A percentile compares a stretch with the other conserved stretches of the same genome.
These are phyloP conservation scores for Sporobolomyces pararoseus DNA, from an alignment of 768 basidiomycete genomes.

Conservation along the genomic window DNA sequence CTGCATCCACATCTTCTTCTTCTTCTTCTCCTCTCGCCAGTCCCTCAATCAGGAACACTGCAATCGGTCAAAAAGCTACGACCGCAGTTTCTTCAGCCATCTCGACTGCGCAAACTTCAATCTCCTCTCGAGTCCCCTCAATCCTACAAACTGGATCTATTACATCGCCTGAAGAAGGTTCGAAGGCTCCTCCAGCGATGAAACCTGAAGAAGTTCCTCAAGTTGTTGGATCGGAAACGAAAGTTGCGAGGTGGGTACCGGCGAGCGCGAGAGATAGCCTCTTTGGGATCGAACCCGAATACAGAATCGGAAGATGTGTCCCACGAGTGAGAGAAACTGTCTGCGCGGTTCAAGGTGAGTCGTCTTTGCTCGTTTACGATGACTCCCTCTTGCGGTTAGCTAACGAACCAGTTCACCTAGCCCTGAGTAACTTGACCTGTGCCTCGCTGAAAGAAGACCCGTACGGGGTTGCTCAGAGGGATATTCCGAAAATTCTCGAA, in stretches of 20 bases:
- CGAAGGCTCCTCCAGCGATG: neutral
- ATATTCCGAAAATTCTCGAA: conserved; percentile 76
- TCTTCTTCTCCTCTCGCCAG: neutral
- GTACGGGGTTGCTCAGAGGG: conserved; percentile 77
- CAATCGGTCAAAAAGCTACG: conserved; percentile 2
- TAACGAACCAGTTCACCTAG: conserved; percentile 49
- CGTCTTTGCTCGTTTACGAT: neutral
- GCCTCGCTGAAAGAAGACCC: conserved; percentile 74
- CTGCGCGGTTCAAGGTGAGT: conserved; percentile 39
- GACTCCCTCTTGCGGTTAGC: neutral
- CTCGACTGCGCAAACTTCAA: conserved; percentile 6
- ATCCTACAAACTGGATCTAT: conserved; percentile 30
- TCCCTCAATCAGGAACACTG: neutral
- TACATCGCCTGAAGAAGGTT: neutral
- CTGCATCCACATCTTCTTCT: neutral
- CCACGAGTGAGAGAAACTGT: conserved; percentile 8
- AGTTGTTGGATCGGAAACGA: conserved; percentile 17
- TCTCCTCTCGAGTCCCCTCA: conserved; percentile 29
- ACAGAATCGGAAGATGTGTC: conserved; percentile 9
- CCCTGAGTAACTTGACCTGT: conserved; percentile 63
- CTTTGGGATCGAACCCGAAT: conserved; percentile 21
- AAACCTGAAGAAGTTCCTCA: conserved; percentile 1
- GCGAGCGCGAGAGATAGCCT: neutral
- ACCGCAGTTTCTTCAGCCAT: conserved; percentile 1
- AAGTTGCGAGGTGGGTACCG: conserved; percentile 20